These are phyloP conservation scores for Forsythia suspensa DNA, from an alignment of 257 asterid species.

Conservation along the genomic window DNA sequence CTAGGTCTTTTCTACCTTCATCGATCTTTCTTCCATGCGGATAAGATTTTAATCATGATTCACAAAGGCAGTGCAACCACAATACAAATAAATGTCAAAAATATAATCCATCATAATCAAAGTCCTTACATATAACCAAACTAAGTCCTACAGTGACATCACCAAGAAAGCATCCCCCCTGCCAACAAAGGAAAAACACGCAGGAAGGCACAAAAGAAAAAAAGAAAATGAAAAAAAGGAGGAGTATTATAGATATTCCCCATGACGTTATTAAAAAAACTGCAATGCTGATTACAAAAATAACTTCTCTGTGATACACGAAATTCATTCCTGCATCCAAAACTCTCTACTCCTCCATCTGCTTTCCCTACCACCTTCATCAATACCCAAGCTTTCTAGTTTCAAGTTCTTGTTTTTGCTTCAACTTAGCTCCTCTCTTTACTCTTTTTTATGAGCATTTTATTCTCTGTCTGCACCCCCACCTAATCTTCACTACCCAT, in stretches of 20 bases:
- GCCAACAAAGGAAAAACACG: neutral
- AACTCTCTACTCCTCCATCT: neutral
- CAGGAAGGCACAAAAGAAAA: neutral
- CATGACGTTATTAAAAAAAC: neutral
- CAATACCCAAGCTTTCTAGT: neutral
- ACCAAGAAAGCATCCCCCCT: neutral
- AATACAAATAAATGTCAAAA: neutral
- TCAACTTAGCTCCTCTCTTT: neutral
- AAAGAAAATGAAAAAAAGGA: neutral
- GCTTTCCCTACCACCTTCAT: neutral
- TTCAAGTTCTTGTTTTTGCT: neutral
- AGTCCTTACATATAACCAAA: neutral
- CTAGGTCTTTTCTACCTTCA: conserved; percentile 5
- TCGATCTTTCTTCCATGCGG: neutral
- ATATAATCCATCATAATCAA: neutral
- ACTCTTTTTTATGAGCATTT: too few relatives aligned
- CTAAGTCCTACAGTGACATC: neutral
- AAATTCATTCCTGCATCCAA: neutral
- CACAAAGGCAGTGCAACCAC: neutral
- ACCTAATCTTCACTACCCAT: neutral
- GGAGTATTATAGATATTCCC: neutral
- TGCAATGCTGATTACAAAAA: neutral
- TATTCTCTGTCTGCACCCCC: neutral
- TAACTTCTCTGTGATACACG: neutral
- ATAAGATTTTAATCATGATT: neutral